These are phyloP conservation scores for Talaromyces sp. DNA, from an alignment of 2,329 filamentous ascomycete species.

Conservation along the genomic window DNA sequence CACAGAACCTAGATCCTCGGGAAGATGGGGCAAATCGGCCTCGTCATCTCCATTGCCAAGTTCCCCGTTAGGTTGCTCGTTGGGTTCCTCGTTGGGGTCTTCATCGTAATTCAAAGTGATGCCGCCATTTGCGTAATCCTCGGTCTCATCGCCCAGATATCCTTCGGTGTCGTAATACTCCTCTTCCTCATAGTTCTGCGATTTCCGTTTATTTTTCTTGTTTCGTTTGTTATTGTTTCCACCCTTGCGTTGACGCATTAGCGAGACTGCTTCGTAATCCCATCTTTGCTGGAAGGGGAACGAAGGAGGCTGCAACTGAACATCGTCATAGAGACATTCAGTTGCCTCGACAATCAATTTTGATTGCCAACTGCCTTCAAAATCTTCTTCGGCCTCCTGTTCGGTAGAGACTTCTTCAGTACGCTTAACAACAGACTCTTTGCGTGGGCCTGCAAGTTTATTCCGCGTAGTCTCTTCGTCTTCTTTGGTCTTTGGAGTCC, in stretches of 20 bases:
- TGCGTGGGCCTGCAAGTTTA: slow-evolving; percentile 48
- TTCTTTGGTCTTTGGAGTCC: slow-evolving; percentile 61
- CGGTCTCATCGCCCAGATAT: slow-evolving; percentile 35
- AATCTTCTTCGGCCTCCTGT: slow-evolving; percentile 30
- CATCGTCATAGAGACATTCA: slow-evolving; percentile 63
- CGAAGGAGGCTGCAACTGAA: slow-evolving; percentile 16
- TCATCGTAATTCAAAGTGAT: slow-evolving; percentile 37
- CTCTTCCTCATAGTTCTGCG: slow-evolving; percentile 39
- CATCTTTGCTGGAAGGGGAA: slow-evolving; percentile 62
- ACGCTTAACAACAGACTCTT: slow-evolving; percentile 12
- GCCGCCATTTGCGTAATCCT: slow-evolving; percentile 27
- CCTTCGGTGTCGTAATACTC: slow-evolving; percentile 38
- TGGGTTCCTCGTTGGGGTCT: slow-evolving; percentile 11
- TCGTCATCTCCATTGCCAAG: slow-evolving; percentile 21
- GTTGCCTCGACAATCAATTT: slow-evolving; percentile 73
- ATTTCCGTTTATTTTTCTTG: slow-evolving; percentile 48
- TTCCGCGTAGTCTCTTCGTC: slow-evolving; percentile 61
- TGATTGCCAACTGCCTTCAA: slow-evolving; percentile 63
- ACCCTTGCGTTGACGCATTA: slow-evolving; percentile 35
- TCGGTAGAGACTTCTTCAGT: slow-evolving; percentile 19
- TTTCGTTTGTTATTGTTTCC: slow-evolving; percentile 29
- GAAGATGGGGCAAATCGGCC: slow-evolving; percentile 45
- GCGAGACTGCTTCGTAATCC: slow-evolving; percentile 66
- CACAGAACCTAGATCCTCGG: slow-evolving; percentile 59
- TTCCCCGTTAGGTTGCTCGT: slow-evolving; percentile 5